phyloP scores from a whole-genome alignment of 2,329 filamentous ascomycete genomes.

The Sporothrix sp. region DNA sequence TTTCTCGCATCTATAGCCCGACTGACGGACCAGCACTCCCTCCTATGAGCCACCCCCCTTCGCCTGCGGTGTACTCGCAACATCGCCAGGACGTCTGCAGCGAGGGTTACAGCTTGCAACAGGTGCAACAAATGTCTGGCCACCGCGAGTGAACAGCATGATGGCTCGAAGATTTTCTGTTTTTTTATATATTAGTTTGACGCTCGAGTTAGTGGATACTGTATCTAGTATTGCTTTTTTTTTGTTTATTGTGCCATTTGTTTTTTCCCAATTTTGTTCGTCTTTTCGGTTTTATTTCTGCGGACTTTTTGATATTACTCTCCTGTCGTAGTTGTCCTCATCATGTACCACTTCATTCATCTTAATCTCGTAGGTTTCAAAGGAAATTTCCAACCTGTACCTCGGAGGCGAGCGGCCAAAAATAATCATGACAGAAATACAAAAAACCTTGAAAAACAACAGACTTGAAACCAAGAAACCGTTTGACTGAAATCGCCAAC shows the following conservation, averaged over 20 bases:
- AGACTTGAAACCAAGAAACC: background rate
- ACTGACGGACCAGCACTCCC: background rate
- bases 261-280: background rate
- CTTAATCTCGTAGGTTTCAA: too few relatives aligned
- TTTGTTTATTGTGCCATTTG: background rate
- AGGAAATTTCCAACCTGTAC: too few relatives aligned
- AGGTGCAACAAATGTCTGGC: background rate
- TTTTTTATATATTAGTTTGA: background rate
- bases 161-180: background rate
- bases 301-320: background rate
- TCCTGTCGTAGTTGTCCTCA: too few relatives aligned
- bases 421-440: background rate
- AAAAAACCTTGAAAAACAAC: background rate
- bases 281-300: background rate
- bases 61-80: background rate
- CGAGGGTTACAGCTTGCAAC: background rate
- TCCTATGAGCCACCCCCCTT: background rate
- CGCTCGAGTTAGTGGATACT: background rate
- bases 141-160: background rate
- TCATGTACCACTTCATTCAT: background rate
- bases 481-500: too few relatives aligned
- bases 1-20: constrained; percentile 2
- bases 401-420: background rate
- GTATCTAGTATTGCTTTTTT: background rate
- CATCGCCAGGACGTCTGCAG: background rate